A percentile compares a stretch with the other conserved stretches of the same genome.
Conservation (phyloP, 2,329 filamentous ascomycete genomes). For the Diplodia scrobiculata region DNA sequence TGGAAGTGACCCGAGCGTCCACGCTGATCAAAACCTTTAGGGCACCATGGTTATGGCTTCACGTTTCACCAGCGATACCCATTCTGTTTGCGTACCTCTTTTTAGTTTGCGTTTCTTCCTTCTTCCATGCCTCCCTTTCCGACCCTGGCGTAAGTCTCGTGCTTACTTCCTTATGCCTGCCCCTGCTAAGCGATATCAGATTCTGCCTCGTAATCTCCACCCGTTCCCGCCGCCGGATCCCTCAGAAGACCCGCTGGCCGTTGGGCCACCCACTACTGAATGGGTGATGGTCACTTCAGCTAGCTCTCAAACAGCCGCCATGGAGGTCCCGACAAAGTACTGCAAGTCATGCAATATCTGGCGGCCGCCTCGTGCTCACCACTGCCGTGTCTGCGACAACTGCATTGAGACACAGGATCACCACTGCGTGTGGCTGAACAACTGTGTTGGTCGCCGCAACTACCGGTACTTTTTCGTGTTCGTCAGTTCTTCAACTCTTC, state of each 20-base stretch:
- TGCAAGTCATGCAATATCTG: constrained; percentile 98
- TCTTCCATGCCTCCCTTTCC: constrained; percentile 85
- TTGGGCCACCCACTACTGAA: constrained; percentile 85
- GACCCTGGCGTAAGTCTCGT: constrained; percentile 79
- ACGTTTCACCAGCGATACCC: constrained; percentile 85
- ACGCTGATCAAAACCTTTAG: constrained; percentile 42
- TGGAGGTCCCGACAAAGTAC: constrained; percentile 98
- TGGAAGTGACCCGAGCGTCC: not conserved
- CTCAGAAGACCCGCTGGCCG: constrained; percentile 75
- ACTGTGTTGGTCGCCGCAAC: constrained; percentile 94
- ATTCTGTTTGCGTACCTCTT: constrained; percentile 90
- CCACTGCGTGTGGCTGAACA: constrained; percentile 98
- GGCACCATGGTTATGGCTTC: constrained; percentile 80
- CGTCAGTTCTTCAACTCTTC: constrained; percentile 74
- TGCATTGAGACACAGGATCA: constrained; percentile 97
- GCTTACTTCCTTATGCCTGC: constrained; percentile 1
- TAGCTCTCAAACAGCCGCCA: constrained; percentile 73
- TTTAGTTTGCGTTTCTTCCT: constrained; percentile 87
- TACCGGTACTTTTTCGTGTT: constrained; percentile 98
- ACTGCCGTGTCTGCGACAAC: constrained; percentile 95
- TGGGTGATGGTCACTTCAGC: constrained; percentile 90
- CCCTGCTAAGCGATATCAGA: constrained; percentile 55
- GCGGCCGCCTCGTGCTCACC: constrained; percentile 92
- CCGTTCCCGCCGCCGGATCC: constrained; percentile 75
- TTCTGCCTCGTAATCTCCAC: constrained; percentile 88